Base-by-base conservation (phyloP, 164 flowering plant genomes). In the Amborella trichopoda region DNA sequence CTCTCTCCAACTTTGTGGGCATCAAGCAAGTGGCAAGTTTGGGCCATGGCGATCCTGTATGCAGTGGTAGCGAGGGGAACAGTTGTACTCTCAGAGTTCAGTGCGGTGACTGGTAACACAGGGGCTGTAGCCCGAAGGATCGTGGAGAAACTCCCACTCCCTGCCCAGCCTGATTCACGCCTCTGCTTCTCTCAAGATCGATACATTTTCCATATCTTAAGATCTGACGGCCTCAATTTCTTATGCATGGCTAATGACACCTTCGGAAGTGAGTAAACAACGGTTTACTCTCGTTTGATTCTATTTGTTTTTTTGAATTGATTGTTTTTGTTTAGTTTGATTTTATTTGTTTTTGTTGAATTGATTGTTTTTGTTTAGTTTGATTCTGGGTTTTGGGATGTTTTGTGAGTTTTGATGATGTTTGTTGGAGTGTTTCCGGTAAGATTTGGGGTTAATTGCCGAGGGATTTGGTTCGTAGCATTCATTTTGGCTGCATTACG, bases 171-270 rank as follows among this genome's bases (percentile, higher is more conserved):
- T 14, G 94, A 83, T 40, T 61, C 94, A 12, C 60, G 98, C 64
- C 64, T 90, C 16, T 90, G 95, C 48, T 90, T 83, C 69, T 90
- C 98, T 3, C 95, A 90, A 54, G 98, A 83, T 63, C 81, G 91
- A 0, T 90, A 83, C 59, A 86, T 86, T 37, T 90, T 90, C 50
- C 94, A 90, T 53, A 80, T 90, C 17, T 78, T 86, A 30, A 64
- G 77, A 62, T 72, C 83, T 22, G 89, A 90, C 63, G 86, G 88
- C 13, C 67, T 90, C 54, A 65, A 71, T 45, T 90, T 77, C 59
- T 78, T 90, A 47, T 90, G 98, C 56, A 83, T 90, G 98, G 94
- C 95, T 36, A 90, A 81, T 66, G 94, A 83, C 53, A 69, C 98
- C 52, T 86, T 90, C 55, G 97, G 97, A 67, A 74, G 97, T 90